Conservation (phyloP, 768 basidiomycete genomes). For the Amanita inopinata region DNA sequence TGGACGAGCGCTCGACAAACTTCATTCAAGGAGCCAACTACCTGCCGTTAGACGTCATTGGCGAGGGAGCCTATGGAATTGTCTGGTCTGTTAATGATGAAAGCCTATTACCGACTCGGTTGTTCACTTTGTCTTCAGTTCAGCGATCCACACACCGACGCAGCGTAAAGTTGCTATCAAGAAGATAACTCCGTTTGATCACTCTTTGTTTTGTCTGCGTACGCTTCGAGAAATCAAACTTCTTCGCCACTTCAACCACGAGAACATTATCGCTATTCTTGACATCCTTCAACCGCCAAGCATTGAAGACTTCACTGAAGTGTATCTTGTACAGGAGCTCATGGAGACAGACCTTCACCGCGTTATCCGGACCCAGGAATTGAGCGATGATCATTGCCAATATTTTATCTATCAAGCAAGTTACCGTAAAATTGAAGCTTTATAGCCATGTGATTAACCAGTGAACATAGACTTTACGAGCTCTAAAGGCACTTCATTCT, state of each 20-base stretch:
- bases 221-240: conserved; percentile 90
- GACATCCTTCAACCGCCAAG: conserved; percentile 82
- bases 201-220: conserved; percentile 83
- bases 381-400: conserved; percentile 93
- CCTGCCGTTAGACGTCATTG: conserved; percentile 74
- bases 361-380: conserved; percentile 89
- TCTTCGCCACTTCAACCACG: conserved; percentile 75
- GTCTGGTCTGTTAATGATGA: conserved; percentile 42
- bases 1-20: conserved; percentile 8
- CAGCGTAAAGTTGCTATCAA: conserved; percentile 91
- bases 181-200: conserved; percentile 91
- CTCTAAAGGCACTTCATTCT: conserved; percentile 89
- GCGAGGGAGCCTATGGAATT: conserved; percentile 93
- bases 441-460: conserved; percentile 2
- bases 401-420: conserved; percentile 94
- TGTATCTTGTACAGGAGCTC: conserved; percentile 56
- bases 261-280: conserved; percentile 90
- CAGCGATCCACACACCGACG: conserved; percentile 69
- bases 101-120: conserved; percentile 6
- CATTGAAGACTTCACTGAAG: conserved; percentile 78
- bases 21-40: conserved; percentile 35
- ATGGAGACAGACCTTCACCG: conserved; percentile 95
- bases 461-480: conserved; percentile 62
- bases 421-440: conserved; percentile 9
- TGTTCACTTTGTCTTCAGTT: conserved; percentile 27